Evolutionary conservation across 2,329 filamentous ascomycete genomes (phyloP).

Genomic region (Trichophyton equinum): DNA sequence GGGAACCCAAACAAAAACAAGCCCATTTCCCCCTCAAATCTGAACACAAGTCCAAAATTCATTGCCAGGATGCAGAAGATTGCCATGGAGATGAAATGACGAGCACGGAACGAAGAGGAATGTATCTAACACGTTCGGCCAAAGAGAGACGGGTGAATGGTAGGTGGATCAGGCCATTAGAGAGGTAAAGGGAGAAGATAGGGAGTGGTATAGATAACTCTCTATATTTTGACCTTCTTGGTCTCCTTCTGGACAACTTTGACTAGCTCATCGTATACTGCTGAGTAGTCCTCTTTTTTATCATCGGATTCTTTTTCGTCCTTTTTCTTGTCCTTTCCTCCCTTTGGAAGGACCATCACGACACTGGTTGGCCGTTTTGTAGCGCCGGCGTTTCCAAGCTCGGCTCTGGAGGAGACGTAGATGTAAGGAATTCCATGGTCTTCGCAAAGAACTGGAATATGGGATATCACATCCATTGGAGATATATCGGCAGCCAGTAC

Average conservation of each 20-base stretch:
- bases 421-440: constrained; percentile 96
- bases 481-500: constrained; percentile 95
- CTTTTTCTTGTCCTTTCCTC: constrained; percentile 40
- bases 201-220: not conserved
- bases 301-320: constrained; percentile 35
- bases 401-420: constrained; percentile 82
- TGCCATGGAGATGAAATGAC: constrained; percentile 13
- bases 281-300: constrained; percentile 38
- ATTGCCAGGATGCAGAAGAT: constrained; percentile 7
- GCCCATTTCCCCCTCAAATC: constrained; percentile 3
- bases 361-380: constrained; percentile 96
- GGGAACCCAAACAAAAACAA: constrained; percentile 8
- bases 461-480: constrained; percentile 95
- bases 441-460: constrained; percentile 95
- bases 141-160: not conserved
- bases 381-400: constrained; percentile 82
- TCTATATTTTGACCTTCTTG: constrained; percentile 42
- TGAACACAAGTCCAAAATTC: not conserved
- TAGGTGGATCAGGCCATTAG: not conserved
- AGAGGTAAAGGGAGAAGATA: not conserved
- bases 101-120: not conserved
- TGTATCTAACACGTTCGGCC: not conserved
- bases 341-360: constrained; percentile 60
- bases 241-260: constrained; percentile 49
- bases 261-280: constrained; percentile 44